Base-by-base conservation (phyloP, 1,284 basidiomycete genomes). In the Veloporphyrellus conicus region DNA sequence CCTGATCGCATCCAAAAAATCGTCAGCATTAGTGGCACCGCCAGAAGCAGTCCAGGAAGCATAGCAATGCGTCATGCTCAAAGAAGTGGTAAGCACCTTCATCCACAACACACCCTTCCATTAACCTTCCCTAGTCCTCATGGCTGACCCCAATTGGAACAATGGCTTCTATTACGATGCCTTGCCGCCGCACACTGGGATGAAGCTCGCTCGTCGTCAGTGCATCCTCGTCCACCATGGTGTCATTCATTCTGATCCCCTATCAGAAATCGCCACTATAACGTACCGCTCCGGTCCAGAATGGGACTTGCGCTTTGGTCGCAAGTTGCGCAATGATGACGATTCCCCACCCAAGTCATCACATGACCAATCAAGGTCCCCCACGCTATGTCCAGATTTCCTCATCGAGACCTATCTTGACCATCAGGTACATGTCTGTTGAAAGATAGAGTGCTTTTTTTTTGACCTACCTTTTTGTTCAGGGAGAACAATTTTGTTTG, bases 91-190 rank as follows among this genome's bases (percentile, higher is more conserved):
- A 59, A 61, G 86, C 68, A 47, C 41, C 47, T 33, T 38, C 37
- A 15, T 28, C 29, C 39, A 22, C 49, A 2, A 2, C 10, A 19
- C 14, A 6, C 44, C 36, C 22, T 33, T 27, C 11, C 22, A 34
- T 35, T 53, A 23, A 52, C 54, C 22, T 46, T 46, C 49, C 41
- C 36, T 23, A 93, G 95, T 99, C 11, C 80, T 99, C 45, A 99
- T 99, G 95, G 87, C 93, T 6, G 95, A 99, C 68, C 95, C 95
- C 0, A 97, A 99, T 58, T 99, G 95, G 96, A 99, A 99, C 57
- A 84, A 93, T 34, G 95, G 96, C 1, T 97, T 95, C 68, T 99
- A 99, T 70, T 99, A 99, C 63, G 88, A 92, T 45, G 77, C 79
- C n/a, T 66, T 94, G 12, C 96, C 95, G 1, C 95, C 95, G 3